These are phyloP conservation scores for Escallonia rubra DNA, from an alignment of 129 eudicot species.

Conservation along the genomic window DNA sequence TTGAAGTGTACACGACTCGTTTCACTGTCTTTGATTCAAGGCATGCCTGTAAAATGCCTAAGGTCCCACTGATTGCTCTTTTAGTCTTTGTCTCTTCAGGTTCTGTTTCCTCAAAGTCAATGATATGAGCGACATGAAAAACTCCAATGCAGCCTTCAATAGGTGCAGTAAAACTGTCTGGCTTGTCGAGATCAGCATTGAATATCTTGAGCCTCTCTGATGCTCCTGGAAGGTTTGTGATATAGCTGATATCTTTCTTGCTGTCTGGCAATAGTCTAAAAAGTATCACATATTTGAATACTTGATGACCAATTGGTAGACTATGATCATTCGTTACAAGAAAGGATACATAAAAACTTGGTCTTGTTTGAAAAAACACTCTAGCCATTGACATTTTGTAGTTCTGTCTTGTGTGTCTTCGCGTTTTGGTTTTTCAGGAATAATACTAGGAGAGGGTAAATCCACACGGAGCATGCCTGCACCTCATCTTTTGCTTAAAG, in stretches of 20 bases:
- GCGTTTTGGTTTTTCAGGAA: too few species aligned
- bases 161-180: slow-evolving; percentile 38
- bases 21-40: slow-evolving; percentile 44
- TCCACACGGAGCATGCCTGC: too few species aligned
- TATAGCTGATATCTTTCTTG: slow-evolving; percentile 37
- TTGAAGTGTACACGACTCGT: slow-evolving; percentile 48
- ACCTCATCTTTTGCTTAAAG: too few species aligned
- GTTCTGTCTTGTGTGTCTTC: too few species aligned
- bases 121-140: slow-evolving; percentile 53
- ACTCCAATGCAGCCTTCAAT: slow-evolving; percentile 50
- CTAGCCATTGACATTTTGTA: too few species aligned
- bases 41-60: slow-evolving; percentile 44
- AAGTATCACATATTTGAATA: too few species aligned
- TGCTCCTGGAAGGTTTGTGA: slow-evolving; percentile 44
- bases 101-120: slow-evolving; percentile 24
- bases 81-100: slow-evolving; percentile 15
- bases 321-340: too few species aligned
- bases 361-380: too few species aligned
- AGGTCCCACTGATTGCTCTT: slow-evolving; percentile 17
- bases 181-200: slow-evolving; percentile 44
- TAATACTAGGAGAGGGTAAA: too few species aligned
- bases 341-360: too few species aligned
- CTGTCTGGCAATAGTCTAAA: slow-evolving; percentile 1
- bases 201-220: slow-evolving; percentile 36
- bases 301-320: too few species aligned